Percentiles rank a stretch among this genome's conserved stretches.
These are phyloP conservation scores for Microcyclosporella mali DNA, from an alignment of 2,329 filamentous ascomycete species.

Conservation along the genomic window DNA sequence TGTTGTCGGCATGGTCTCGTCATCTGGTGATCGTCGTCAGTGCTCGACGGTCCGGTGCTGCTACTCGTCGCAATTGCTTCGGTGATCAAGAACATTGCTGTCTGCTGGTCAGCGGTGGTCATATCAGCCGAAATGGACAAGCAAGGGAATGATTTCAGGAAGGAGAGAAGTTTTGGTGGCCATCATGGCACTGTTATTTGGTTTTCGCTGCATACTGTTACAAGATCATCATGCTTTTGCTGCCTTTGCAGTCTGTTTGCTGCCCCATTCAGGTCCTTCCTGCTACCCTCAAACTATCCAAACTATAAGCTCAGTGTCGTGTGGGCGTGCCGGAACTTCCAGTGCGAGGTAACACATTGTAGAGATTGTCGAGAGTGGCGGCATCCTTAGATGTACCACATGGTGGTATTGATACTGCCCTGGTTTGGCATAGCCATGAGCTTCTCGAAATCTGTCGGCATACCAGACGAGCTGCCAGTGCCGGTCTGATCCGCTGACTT, in stretches of 20 bases:
- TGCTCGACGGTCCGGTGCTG: too few species aligned
- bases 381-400: conserved; percentile 45
- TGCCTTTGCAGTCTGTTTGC: conserved; percentile 2
- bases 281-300: not conserved
- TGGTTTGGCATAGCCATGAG: conserved; percentile 38
- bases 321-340: not conserved
- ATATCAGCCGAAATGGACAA: not conserved
- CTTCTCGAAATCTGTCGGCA: conserved; percentile 26
- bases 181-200: conserved; percentile 4
- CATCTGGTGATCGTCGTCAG: too few species aligned
- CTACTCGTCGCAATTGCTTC: too few species aligned
- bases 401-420: conserved; percentile 36
- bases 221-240: conserved; percentile 7
- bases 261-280: not conserved
- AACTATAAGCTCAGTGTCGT: not conserved
- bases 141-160: not conserved
- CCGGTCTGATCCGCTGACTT: conserved; percentile 24
- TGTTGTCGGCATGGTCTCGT: too few species aligned
- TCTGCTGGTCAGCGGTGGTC: not conserved
- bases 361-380: not conserved
- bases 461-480: conserved; percentile 19
- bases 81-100: not conserved
- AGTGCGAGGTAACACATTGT: not conserved
- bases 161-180: conserved; percentile 5
- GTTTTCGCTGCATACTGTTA: conserved; percentile 3